Evolutionary conservation across 495 filamentous ascomycete genomes (phyloP).

Genomic region (Tuber borchii): DNA sequence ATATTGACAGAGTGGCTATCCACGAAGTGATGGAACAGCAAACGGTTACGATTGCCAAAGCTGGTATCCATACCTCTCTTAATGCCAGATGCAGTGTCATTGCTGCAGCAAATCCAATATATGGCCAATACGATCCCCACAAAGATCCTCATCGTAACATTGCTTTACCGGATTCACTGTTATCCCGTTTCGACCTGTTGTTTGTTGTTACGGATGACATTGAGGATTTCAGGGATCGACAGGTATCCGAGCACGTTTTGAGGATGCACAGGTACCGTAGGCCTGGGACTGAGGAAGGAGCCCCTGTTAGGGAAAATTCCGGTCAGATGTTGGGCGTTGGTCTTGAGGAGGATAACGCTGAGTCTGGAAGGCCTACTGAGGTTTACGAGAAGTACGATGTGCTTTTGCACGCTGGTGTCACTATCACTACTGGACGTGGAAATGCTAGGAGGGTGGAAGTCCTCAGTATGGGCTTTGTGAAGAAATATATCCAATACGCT

Average conservation of each 20-base stretch:
- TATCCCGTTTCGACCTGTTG: constrained; percentile 97
- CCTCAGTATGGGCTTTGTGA: constrained; percentile 97
- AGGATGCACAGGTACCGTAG: constrained; percentile 97
- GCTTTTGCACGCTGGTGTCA: constrained; percentile 91
- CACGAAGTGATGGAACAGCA: constrained; percentile 99
- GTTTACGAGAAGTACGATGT: constrained; percentile 95
- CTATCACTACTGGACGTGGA: constrained; percentile 63
- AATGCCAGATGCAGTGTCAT: constrained; percentile 97
- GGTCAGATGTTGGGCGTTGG: constrained; percentile 85
- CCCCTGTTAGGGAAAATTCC: constrained; percentile 82
- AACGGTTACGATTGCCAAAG: constrained; percentile 97
- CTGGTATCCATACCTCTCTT: constrained; percentile 94
- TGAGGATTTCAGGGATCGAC: constrained; percentile 81
- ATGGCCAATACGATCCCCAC: constrained; percentile 95
- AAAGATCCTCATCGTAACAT: constrained; percentile 99
- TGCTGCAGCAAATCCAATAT: constrained; percentile 94
- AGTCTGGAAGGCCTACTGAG: constrained; percentile 63
- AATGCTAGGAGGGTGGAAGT: constrained; percentile 71
- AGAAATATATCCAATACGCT: constrained; percentile 99
- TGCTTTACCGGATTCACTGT: constrained; percentile 88
- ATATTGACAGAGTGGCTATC: constrained; percentile 94
- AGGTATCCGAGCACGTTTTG: constrained; percentile 91
- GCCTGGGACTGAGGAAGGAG: constrained; percentile 88
- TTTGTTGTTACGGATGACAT: constrained; percentile 99
- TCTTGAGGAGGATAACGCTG: constrained; percentile 65